Conservation (phyloP, 345 rosid genomes). For the Nephelium lappaceum region DNA sequence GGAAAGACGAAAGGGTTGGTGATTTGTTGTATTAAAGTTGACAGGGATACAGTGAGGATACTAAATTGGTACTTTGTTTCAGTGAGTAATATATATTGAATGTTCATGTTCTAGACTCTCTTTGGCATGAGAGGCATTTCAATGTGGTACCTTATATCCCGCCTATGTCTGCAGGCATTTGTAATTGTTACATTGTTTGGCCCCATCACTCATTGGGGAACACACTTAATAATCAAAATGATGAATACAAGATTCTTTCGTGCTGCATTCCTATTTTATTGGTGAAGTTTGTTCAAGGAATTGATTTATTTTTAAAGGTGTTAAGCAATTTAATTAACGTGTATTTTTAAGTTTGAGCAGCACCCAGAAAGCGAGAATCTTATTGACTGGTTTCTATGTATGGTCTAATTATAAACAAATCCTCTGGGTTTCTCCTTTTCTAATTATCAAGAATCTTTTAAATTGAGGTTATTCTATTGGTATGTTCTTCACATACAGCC, state of each 20-base stretch:
- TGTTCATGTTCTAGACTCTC: not conserved
- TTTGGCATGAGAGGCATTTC: not conserved
- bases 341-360: no score
- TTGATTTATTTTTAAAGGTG: no score
- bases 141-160: not conserved
- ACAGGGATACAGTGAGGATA: not conserved
- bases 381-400: no score
- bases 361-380: no score
- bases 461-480: no score
- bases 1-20: not conserved
- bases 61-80: not conserved
- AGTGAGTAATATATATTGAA: not conserved
- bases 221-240: not conserved
- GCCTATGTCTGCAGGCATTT: not conserved
- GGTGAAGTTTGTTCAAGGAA: no score
- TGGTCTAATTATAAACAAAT: no score
- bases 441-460: no score
- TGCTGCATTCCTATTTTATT: not conserved
- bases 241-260: not conserved
- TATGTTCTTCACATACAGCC: no score
- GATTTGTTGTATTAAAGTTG: not conserved
- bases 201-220: not conserved
- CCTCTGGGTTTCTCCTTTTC: no score
- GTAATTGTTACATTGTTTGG: not conserved
- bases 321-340: no score